These are phyloP conservation scores for Lichtheimia hyalospora DNA, from an alignment of 371 early-diverging fungal genomes.

Conservation along the genomic window DNA sequence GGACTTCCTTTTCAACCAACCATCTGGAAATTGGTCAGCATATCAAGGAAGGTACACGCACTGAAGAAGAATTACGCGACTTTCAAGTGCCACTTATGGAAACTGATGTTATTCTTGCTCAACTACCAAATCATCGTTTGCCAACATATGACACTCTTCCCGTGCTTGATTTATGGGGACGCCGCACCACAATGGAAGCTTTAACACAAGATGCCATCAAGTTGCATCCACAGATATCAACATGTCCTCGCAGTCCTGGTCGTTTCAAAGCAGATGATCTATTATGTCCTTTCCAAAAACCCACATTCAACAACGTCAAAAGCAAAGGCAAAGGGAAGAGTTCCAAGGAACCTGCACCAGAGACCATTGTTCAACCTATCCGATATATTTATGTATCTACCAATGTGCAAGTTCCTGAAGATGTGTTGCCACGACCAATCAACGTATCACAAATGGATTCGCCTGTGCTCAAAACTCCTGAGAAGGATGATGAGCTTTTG, in stretches of 20 bases:
- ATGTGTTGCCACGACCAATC: neutral
- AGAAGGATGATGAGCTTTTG: slow-evolving; percentile 11
- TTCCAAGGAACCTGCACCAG: neutral
- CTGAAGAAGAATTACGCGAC: slow-evolving; percentile 35
- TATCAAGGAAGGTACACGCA: slow-evolving; percentile 38
- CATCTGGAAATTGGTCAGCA: slow-evolving; percentile 69
- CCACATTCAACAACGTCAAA: neutral
- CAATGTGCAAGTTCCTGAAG: neutral
- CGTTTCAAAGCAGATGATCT: slow-evolving; percentile 46
- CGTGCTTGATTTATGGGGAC: slow-evolving; percentile 61
- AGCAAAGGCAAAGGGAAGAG: neutral
- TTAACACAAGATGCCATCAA: slow-evolving; percentile 41
- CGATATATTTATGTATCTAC: neutral
- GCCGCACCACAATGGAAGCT: slow-evolving; percentile 37
- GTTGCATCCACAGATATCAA: slow-evolving; percentile 51
- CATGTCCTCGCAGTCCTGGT: slow-evolving; percentile 37
- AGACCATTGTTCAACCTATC: neutral
- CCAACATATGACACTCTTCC: slow-evolving; percentile 55
- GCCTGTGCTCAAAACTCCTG: neutral
- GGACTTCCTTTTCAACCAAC: slow-evolving; percentile 70
- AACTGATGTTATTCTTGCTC: slow-evolving; percentile 47
- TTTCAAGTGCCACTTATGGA: slow-evolving; percentile 68
- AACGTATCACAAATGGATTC: slow-evolving; percentile 12
- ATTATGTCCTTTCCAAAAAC: slow-evolving; percentile 34
- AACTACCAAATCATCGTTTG: slow-evolving; percentile 49